A percentile compares a stretch with the other conserved stretches of the same genome.
Evolutionary conservation across 495 filamentous ascomycete species (phyloP).

Genomic region (Cetradonia linearis): DNA sequence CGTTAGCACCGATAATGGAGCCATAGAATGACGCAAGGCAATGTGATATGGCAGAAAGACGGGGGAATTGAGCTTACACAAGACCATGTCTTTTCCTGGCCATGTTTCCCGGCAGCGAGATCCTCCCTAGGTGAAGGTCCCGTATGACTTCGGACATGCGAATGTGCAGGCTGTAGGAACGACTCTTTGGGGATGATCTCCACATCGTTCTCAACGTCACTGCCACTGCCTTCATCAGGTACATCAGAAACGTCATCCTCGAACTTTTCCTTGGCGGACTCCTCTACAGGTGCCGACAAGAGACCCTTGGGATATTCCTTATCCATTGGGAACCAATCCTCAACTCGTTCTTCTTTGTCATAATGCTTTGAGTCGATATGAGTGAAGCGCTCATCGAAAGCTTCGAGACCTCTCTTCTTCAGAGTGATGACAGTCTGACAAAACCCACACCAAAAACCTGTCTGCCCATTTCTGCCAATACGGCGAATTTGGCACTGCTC

Average conservation of each 20-base stretch:
- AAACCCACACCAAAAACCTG: slow-evolving; percentile 85
- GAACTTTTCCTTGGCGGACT: slow-evolving; percentile 32
- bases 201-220: not conserved
- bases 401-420: slow-evolving; percentile 42
- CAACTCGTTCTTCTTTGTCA: slow-evolving; percentile 40
- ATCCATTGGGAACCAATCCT: slow-evolving; percentile 37
- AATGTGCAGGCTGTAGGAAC: not conserved
- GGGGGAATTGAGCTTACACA: too few species aligned
- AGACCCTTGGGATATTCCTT: slow-evolving; percentile 19
- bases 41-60: too few species aligned
- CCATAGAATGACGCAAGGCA: not conserved
- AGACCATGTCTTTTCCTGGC: too few species aligned
- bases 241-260: not conserved
- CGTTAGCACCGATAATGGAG: not conserved
- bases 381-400: slow-evolving; percentile 69
- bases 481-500: slow-evolving; percentile 41
- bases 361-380: slow-evolving; percentile 77
- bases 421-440: slow-evolving; percentile 52
- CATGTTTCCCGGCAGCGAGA: too few species aligned
- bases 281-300: slow-evolving; percentile 9
- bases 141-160: not conserved
- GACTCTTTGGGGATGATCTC: not conserved
- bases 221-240: not conserved
- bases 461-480: slow-evolving; percentile 59
- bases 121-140: too few species aligned